phyloP scores from a whole-genome alignment of 129 eudicot genomes.

The Escallonia rubra region DNA sequence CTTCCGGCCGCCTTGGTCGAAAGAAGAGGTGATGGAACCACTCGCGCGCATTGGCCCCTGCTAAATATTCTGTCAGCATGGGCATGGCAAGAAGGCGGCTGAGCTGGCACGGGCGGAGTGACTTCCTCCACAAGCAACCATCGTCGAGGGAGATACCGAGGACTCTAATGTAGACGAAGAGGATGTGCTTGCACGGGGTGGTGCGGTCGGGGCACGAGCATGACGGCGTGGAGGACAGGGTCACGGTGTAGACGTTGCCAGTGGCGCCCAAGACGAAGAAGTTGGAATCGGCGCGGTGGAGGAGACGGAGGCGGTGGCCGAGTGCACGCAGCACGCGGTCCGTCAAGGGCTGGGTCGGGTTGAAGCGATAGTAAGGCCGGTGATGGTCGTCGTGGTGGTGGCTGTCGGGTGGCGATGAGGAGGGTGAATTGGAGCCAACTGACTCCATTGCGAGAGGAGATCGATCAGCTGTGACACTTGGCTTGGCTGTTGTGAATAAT shows the following conservation, averaged over 20 bases:
- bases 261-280: slow-evolving; percentile 86
- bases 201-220: slow-evolving; percentile 90
- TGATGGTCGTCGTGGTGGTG: slow-evolving; percentile 18
- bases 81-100: slow-evolving; percentile 45
- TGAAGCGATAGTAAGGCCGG: slow-evolving; percentile 22
- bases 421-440: slow-evolving; percentile 16
- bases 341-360: slow-evolving; percentile 45
- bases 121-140: slow-evolving; percentile 45
- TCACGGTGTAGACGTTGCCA: slow-evolving; percentile 82
- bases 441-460: slow-evolving; percentile 33
- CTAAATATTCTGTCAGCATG: slow-evolving; percentile 37
- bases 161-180: slow-evolving; percentile 68
- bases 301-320: slow-evolving; percentile 67
- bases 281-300: slow-evolving; percentile 65
- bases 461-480: background rate
- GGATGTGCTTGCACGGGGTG: slow-evolving; percentile 87
- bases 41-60: slow-evolving; percentile 36
- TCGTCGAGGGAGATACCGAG: slow-evolving; percentile 63
- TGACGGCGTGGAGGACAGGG: slow-evolving; percentile 49
- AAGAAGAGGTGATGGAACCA: slow-evolving; percentile 54
- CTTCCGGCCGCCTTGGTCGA: slow-evolving; percentile 1
- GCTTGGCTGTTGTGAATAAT: background rate
- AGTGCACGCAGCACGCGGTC: slow-evolving; percentile 69
- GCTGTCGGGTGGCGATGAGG: slow-evolving; percentile 24
- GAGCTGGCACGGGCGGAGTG: slow-evolving; percentile 60